phyloP scores from a whole-genome alignment of 148 eudicot genomes.

The Euryodendron excelsum region DNA sequence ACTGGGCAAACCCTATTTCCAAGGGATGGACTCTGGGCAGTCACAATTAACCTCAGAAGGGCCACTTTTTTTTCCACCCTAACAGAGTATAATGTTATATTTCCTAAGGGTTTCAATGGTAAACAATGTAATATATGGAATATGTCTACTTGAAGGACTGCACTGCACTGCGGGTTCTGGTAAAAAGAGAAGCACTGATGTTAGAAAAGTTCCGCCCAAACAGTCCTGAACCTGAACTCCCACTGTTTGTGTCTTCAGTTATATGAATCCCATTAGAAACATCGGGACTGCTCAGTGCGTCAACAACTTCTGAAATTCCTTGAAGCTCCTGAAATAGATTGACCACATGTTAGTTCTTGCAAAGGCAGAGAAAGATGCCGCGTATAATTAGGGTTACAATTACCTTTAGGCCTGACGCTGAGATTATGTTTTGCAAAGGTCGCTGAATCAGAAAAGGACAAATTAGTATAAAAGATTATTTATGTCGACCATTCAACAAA shows the following conservation, averaged over 20 bases:
- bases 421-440: constrained; percentile 26
- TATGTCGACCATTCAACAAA: neutral
- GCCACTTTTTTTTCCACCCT: neutral
- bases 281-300: constrained; percentile 26
- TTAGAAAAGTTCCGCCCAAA: constrained; percentile 35
- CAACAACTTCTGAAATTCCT: constrained; percentile 34
- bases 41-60: neutral
- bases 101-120: neutral
- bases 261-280: constrained; percentile 26
- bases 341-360: neutral
- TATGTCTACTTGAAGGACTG: constrained; percentile 44
- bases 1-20: neutral
- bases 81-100: neutral
- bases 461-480: neutral
- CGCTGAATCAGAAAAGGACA: constrained; percentile 30
- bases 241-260: constrained; percentile 30
- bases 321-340: constrained; percentile 40
- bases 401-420: constrained; percentile 58
- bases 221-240: constrained; percentile 23
- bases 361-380: neutral
- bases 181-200: constrained; percentile 42
- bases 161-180: constrained; percentile 56
- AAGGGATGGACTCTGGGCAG: neutral
- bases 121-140: neutral
- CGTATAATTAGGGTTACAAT: neutral